Conservation (phyloP, 1,139 yeast genomes). For the Scheffersomyces titani region DNA sequence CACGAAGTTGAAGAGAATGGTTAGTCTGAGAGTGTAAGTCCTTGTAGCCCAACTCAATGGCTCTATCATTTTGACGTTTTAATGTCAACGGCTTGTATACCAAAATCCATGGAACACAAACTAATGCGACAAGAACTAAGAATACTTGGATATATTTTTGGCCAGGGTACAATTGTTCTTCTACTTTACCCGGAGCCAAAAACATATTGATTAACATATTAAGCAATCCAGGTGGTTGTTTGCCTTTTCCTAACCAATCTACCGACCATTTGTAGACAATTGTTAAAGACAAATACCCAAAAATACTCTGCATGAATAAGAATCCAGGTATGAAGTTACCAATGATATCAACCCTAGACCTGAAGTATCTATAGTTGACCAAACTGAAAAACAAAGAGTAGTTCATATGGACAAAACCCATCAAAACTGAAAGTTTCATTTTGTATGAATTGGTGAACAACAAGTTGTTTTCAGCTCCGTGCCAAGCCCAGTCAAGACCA, state of each 20-base stretch:
- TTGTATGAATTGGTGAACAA: conserved; percentile 77
- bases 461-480: conserved; percentile 75
- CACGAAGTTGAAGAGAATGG: conserved; percentile 32
- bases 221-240: conserved; percentile 78
- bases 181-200: conserved; percentile 72
- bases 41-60: conserved; percentile 35
- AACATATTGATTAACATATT: conserved; percentile 85
- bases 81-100: conserved; percentile 61
- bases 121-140: conserved; percentile 58
- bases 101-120: conserved; percentile 78
- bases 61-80: conserved; percentile 37
- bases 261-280: conserved; percentile 80
- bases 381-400: conserved; percentile 71
- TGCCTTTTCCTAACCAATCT: conserved; percentile 68
- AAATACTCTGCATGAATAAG: conserved; percentile 79
- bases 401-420: conserved; percentile 80
- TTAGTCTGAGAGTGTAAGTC: conserved; percentile 36
- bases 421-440: conserved; percentile 76
- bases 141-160: conserved; percentile 65
- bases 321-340: conserved; percentile 83
- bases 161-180: conserved; percentile 63
- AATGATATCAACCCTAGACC: conserved; percentile 63
- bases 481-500: conserved; percentile 81
- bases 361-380: conserved; percentile 60
- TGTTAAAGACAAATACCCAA: conserved; percentile 72